phyloP scores from a whole-genome alignment of 140 eudicot genomes.

The Oenanthe javanica region DNA sequence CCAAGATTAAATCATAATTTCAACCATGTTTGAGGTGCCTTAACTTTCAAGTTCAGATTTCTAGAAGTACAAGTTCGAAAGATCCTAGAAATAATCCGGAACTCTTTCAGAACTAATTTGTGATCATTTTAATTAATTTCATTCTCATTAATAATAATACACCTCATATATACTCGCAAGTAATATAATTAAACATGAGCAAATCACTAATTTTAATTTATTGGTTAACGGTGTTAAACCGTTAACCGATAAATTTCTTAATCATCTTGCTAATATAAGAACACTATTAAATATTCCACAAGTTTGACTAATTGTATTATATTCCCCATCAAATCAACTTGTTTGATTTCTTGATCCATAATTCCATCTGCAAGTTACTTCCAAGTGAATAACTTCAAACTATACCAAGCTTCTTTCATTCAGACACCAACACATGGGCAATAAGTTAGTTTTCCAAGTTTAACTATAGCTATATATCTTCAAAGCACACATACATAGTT shows the following conservation, averaged over 20 bases:
- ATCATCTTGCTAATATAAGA: background rate
- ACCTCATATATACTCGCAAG: no score
- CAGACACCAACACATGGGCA: background rate
- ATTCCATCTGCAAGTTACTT: background rate
- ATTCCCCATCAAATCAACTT: background rate
- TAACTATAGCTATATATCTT: background rate
- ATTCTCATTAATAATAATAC: no score
- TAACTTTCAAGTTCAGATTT: background rate
- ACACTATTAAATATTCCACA: background rate
- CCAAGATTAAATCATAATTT: background rate
- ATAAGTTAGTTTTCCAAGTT: background rate
- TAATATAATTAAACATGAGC: no score
- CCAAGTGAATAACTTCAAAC: background rate
- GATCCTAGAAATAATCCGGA: no score
- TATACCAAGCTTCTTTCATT: background rate
- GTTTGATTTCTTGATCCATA: background rate
- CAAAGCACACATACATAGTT: background rate
- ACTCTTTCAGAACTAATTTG: no score
- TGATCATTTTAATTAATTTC: no score
- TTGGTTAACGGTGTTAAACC: background rate
- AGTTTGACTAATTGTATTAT: background rate
- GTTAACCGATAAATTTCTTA: background rate
- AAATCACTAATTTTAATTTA: no score
- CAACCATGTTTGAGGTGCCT: background rate
- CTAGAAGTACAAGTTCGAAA: background rate